A percentile compares a stretch with the other conserved stretches of the same genome.
Evolutionary conservation across 306 rosid species (phyloP).

Genomic region (Corylus americana): DNA sequence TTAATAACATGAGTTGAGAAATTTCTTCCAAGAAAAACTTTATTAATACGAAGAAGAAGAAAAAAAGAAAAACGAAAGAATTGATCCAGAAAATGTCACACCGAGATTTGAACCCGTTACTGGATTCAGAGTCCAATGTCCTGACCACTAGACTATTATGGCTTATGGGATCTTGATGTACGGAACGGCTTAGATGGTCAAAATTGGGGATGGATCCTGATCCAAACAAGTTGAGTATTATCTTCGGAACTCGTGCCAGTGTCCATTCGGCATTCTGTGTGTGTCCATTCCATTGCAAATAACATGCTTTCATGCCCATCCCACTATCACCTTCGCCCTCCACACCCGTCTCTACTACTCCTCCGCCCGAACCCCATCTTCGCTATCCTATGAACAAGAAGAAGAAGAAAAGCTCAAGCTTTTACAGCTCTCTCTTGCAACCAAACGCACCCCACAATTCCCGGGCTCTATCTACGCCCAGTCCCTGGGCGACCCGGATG

Average conservation of each 20-base stretch:
- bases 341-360: slow-evolving; percentile 13
- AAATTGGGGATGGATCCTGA: too few species aligned
- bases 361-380: slow-evolving; percentile 17
- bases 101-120: slow-evolving; percentile 66
- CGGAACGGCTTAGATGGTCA: too few species aligned
- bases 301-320: slow-evolving; percentile 45
- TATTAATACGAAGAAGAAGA: too few species aligned
- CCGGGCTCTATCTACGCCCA: slow-evolving; percentile 89
- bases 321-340: slow-evolving; percentile 21
- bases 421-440: slow-evolving; percentile 69
- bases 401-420: slow-evolving; percentile 49
- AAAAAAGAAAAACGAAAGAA: too few species aligned
- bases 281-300: slow-evolving; percentile 1
- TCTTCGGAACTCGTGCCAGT: background rate
- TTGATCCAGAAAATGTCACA: slow-evolving; percentile 34
- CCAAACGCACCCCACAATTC: slow-evolving; percentile 80
- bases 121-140: slow-evolving; percentile 75
- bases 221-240: slow-evolving; percentile 9
- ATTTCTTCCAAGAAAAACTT: too few species aligned
- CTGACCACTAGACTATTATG: slow-evolving; percentile 31
- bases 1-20: too few species aligned
- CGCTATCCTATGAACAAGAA: background rate
- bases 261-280: background rate
- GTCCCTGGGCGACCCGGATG: slow-evolving; percentile 69
- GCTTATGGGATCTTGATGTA: too few species aligned